A percentile compares a stretch with the other conserved stretches of the same genome.
Evolutionary conservation across 1,284 basidiomycete species (phyloP).

Genomic region (Mycosarcoma mackinlayi): DNA sequence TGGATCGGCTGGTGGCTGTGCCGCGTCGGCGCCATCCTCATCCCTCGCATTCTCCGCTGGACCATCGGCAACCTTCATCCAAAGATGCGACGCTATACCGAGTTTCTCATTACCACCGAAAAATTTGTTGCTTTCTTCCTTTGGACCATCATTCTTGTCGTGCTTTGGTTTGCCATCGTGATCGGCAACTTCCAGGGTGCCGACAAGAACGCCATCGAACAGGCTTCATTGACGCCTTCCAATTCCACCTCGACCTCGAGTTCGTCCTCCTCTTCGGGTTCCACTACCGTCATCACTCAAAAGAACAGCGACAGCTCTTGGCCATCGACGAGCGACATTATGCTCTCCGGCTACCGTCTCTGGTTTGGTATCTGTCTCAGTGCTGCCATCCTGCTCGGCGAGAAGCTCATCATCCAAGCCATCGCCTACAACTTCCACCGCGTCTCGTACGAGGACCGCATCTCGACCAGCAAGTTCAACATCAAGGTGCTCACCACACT

Average conservation of each 20-base stretch:
- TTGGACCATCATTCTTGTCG: slow-evolving; percentile 78
- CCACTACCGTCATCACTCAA: slow-evolving; percentile 21
- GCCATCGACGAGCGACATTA: slow-evolving; percentile 68
- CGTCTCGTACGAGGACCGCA: slow-evolving; percentile 86
- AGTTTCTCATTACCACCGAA: slow-evolving; percentile 72
- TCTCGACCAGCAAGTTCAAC: slow-evolving; percentile 84
- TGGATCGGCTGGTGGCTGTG: slow-evolving; percentile 89
- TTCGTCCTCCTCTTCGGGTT: slow-evolving; percentile 20
- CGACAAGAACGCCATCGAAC: slow-evolving; percentile 32
- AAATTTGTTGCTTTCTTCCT: slow-evolving; percentile 74
- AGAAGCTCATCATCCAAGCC: slow-evolving; percentile 86
- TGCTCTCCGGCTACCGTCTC: slow-evolving; percentile 51
- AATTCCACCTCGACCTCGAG: slow-evolving; percentile 42
- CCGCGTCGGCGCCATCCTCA: slow-evolving; percentile 74
- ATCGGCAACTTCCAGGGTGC: slow-evolving; percentile 63
- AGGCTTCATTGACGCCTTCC: slow-evolving; percentile 30
- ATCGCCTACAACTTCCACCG: slow-evolving; percentile 80
- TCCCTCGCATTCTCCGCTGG: slow-evolving; percentile 36
- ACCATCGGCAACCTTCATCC: slow-evolving; percentile 66
- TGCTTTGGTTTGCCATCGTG: slow-evolving; percentile 59
- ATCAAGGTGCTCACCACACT: slow-evolving; percentile 79
- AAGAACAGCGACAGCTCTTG: slow-evolving; percentile 26
- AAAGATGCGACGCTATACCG: slow-evolving; percentile 72
- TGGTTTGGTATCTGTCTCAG: slow-evolving; percentile 80
- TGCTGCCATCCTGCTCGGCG: slow-evolving; percentile 78